phyloP scores from a whole-genome alignment of 441 rosid genomes.

The Erysimum cheiri region DNA sequence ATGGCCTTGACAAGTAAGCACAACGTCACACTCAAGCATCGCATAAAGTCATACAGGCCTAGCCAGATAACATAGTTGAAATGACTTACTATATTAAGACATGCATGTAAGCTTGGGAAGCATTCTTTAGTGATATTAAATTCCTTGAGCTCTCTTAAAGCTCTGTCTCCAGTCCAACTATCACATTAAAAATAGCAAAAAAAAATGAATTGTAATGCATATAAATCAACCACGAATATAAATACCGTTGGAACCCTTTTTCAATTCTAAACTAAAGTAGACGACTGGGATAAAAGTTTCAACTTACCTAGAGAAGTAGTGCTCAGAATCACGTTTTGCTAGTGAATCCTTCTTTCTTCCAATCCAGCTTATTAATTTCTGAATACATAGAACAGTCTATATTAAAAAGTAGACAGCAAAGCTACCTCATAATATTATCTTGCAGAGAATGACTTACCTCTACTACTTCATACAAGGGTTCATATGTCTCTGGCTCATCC shows the following conservation, averaged over 20 bases:
- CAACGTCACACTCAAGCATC: slow-evolving; percentile 24
- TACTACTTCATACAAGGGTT: slow-evolving; percentile 79
- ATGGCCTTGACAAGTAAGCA: slow-evolving; percentile 65
- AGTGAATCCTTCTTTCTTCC: slow-evolving; percentile 63
- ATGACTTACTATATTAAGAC: slow-evolving; percentile 73
- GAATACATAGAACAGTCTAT: slow-evolving; percentile 37
- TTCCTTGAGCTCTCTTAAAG: slow-evolving; percentile 86
- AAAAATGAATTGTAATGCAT: too few relatives aligned
- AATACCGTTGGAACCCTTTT: neutral
- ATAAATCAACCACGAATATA: neutral
- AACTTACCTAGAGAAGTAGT: slow-evolving; percentile 76
- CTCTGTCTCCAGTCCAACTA: slow-evolving; percentile 82
- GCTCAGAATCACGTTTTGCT: slow-evolving; percentile 84
- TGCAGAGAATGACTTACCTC: slow-evolving; percentile 54
- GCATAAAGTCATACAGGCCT: slow-evolving; percentile 15
- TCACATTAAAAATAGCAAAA: too few relatives aligned
- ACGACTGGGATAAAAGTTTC: neutral
- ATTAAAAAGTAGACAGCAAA: slow-evolving; percentile 29
- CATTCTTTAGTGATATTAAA: slow-evolving; percentile 83
- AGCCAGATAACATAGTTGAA: slow-evolving; percentile 45
- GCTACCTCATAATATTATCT: slow-evolving; percentile 22
- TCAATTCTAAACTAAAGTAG: neutral
- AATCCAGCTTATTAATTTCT: slow-evolving; percentile 87
- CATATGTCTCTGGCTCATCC: slow-evolving; percentile 63
- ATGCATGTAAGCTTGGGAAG: slow-evolving; percentile 85